phyloP scores from a whole-genome alignment of 495 filamentous ascomycete species.

The Talaromyces liani region DNA sequence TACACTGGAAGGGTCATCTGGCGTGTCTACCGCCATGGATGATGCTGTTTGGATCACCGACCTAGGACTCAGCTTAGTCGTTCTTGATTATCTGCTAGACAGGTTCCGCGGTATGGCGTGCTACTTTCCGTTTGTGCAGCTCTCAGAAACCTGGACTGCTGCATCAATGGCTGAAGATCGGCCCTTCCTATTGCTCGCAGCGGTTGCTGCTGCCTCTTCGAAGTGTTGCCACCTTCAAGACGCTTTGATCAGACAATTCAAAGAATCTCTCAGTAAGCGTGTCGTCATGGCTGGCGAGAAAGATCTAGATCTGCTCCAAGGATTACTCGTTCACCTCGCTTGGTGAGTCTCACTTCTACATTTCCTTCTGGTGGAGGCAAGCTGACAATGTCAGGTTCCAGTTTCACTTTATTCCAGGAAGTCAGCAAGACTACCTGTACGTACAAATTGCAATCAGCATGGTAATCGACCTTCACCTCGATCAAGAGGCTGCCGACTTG shows the following conservation, averaged over 20 bases:
- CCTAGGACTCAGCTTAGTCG: constrained; percentile 9
- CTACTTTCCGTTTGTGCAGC: constrained; percentile 12
- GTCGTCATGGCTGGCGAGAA: constrained; percentile 15
- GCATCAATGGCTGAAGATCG: constrained; percentile 12
- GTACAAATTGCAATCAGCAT: constrained; percentile 17
- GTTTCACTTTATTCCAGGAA: constrained; percentile 10
- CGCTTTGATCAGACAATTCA: constrained; percentile 10
- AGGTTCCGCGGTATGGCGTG: constrained; percentile 10
- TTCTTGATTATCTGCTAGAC: constrained; percentile 11
- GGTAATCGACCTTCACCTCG: constrained; percentile 13
- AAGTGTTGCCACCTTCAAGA: constrained; percentile 11
- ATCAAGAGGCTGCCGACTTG: constrained; percentile 7
- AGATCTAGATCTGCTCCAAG: constrained; percentile 20
- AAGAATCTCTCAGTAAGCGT: constrained; percentile 10
- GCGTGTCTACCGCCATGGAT: not conserved
- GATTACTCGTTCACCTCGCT: constrained; percentile 17
- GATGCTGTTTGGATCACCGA: constrained; percentile 9
- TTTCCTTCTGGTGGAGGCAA: not conserved
- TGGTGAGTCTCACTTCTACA: constrained; percentile 13
- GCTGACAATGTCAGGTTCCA: constrained; percentile 10
- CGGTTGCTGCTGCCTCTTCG: constrained; percentile 13
- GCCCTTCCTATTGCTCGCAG: constrained; percentile 16
- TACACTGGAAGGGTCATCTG: not conserved
- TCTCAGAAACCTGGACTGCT: constrained; percentile 6
- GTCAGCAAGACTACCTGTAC: constrained; percentile 13